phyloP scores from a whole-genome alignment of 768 basidiomycete genomes.

The Boletus insuetus region DNA sequence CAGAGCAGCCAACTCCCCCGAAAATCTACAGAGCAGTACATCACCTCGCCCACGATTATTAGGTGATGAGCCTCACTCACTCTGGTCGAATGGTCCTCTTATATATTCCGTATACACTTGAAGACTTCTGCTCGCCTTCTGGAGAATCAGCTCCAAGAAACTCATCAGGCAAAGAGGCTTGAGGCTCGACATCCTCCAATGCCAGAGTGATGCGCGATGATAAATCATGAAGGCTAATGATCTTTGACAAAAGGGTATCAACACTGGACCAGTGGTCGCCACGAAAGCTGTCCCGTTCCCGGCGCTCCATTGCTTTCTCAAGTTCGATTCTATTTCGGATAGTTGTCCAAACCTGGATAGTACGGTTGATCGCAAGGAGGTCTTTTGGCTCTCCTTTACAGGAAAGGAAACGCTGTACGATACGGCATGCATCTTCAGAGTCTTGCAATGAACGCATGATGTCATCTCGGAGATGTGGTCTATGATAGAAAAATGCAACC shows the following conservation, averaged over 20 bases:
- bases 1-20: conserved; percentile 46
- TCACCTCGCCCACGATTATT: not conserved
- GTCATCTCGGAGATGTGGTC: conserved; percentile 65
- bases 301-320: conserved; percentile 54
- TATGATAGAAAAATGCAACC: conserved; percentile 63
- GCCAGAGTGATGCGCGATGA: conserved; percentile 54
- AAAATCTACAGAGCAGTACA: conserved; percentile 47
- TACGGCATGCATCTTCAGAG: conserved; percentile 68
- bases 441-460: conserved; percentile 52
- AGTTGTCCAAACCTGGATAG: conserved; percentile 57
- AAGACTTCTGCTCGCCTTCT: conserved; percentile 9
- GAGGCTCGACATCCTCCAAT: conserved; percentile 33
- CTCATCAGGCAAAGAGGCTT: conserved; percentile 16
- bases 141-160: conserved; percentile 23
- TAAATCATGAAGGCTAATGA: conserved; percentile 52
- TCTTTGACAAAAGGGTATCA: conserved; percentile 49
- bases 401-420: conserved; percentile 73
- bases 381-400: conserved; percentile 67
- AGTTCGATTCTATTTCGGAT: conserved; percentile 50
- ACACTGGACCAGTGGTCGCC: conserved; percentile 55
- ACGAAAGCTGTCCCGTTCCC: conserved; percentile 20
- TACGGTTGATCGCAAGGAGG: conserved; percentile 58
- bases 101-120: conserved; percentile 27
- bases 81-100: conserved; percentile 66
- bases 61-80: conserved; percentile 37